phyloP scores from a whole-genome alignment of 2,329 filamentous ascomycete genomes.

The Fusarium albosuccineum region DNA sequence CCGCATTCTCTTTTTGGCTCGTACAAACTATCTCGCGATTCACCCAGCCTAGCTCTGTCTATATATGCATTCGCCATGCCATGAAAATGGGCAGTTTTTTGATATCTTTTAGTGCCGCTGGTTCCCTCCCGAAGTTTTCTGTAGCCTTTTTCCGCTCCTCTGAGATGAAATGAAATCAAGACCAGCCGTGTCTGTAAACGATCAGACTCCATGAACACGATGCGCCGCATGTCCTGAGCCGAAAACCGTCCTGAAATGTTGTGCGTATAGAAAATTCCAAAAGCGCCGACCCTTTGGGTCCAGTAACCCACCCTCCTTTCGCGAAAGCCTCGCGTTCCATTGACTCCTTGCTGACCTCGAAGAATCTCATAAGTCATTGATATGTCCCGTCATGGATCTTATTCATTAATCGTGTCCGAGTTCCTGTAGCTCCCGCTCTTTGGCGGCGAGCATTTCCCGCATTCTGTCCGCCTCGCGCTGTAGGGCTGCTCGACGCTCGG shows the following conservation, averaged over 20 bases:
- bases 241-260: constrained; percentile 11
- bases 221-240: constrained; percentile 24
- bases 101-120: constrained; percentile 10
- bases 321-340: constrained; percentile 31
- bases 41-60: constrained; percentile 34
- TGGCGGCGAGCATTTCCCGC: constrained; percentile 77
- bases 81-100: constrained; percentile 24
- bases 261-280: constrained; percentile 43
- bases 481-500: constrained; percentile 74
- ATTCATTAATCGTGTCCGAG: constrained; percentile 47
- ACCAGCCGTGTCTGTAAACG: constrained; percentile 24
- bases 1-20: constrained; percentile 35
- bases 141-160: constrained; percentile 31
- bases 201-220: constrained; percentile 27
- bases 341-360: constrained; percentile 41
- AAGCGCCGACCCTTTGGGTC: constrained; percentile 37
- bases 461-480: constrained; percentile 82
- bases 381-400: constrained; percentile 34
- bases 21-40: constrained; percentile 35
- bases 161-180: constrained; percentile 27
- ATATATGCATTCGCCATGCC: constrained; percentile 31
- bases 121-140: constrained; percentile 27
- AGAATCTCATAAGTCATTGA: constrained; percentile 45
- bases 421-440: constrained; percentile 75
- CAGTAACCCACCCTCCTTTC: constrained; percentile 25